Evolutionary conservation across 2,329 filamentous ascomycete species (phyloP).

Genomic region (Didymella glomerata): DNA sequence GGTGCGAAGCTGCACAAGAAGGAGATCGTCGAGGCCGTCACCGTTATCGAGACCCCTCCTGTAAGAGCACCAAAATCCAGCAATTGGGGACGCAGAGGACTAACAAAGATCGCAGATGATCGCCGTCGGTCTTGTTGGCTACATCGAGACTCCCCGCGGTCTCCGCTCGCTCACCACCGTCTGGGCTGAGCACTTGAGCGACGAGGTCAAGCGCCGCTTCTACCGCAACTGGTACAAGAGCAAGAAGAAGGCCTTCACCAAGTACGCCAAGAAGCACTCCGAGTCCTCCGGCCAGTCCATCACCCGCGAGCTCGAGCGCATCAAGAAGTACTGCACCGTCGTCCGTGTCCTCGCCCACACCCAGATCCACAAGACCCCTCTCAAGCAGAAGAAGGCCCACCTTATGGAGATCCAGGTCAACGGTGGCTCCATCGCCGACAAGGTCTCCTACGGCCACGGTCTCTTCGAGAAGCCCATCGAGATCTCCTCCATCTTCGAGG

Average conservation of each 20-base stretch:
- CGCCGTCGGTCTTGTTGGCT: constrained; percentile 99
- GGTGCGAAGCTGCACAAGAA: constrained; percentile 99
- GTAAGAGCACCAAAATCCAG: constrained; percentile 79
- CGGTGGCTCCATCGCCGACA: constrained; percentile 93
- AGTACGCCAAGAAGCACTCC: constrained; percentile 99
- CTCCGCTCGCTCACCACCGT: constrained; percentile 99
- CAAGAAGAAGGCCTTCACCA: constrained; percentile 99
- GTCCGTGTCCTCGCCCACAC: constrained; percentile 99
- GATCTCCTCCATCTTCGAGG: constrained; percentile 94
- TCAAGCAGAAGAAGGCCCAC: constrained; percentile 99
- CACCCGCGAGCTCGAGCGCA: constrained; percentile 98
- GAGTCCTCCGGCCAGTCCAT: constrained; percentile 89
- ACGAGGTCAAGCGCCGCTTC: constrained; percentile 99
- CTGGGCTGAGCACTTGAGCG: constrained; percentile 98
- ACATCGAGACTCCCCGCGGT: constrained; percentile 99
- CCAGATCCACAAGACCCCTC: constrained; percentile 97
- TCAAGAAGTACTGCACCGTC: constrained; percentile 99
- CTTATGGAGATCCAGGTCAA: constrained; percentile 99
- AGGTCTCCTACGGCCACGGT: constrained; percentile 93
- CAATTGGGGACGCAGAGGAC: constrained; percentile 47
- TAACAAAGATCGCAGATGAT: constrained; percentile 77
- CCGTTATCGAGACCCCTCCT: constrained; percentile 56
- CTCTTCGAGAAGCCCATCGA: constrained; percentile 99
- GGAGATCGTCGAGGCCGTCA: constrained; percentile 56
- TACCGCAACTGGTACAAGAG: constrained; percentile 99